Conservation (phyloP, 768 basidiomycete species). For the Tulasnella sp. region DNA sequence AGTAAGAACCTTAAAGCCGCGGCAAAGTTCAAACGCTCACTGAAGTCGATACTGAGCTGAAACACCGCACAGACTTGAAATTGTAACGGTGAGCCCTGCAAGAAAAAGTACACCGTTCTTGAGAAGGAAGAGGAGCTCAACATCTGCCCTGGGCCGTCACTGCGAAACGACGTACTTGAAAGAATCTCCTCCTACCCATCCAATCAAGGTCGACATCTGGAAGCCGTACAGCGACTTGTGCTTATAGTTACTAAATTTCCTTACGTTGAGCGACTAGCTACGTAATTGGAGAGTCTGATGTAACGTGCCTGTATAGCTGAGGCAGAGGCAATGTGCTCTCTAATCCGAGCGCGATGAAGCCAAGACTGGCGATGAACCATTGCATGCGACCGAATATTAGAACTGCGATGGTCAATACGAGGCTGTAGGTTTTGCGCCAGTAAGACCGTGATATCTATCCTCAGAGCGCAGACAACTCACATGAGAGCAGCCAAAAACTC, state of each 20-base stretch:
- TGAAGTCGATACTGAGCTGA: constrained; percentile 72
- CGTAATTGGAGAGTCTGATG: too few relatives aligned
- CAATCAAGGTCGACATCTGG: constrained; percentile 72
- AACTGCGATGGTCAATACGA: constrained; percentile 68
- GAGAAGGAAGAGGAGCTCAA: background rate
- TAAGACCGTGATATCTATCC: background rate
- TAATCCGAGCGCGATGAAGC: constrained; percentile 73
- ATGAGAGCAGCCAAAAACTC: constrained; percentile 79
- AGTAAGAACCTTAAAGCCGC: constrained; percentile 26
- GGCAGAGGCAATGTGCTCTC: constrained; percentile 86
- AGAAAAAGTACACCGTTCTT: constrained; percentile 78
- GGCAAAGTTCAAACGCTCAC: constrained; percentile 45
- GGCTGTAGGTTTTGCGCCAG: constrained; percentile 36
- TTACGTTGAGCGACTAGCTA: background rate
- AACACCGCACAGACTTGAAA: constrained; percentile 75
- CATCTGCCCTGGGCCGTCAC: background rate
- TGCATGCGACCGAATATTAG: constrained; percentile 66
- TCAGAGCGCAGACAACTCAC: constrained; percentile 43
- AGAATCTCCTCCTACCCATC: constrained; percentile 78
- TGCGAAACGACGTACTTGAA: constrained; percentile 60
- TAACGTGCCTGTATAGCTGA: constrained; percentile 65
- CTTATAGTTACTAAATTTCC: constrained; percentile 60
- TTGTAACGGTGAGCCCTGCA: constrained; percentile 66
- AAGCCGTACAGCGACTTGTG: constrained; percentile 81
- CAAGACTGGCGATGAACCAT: constrained; percentile 59